Evolutionary conservation across 2,329 filamentous ascomycete genomes (phyloP), one percentile per base, ranked within the genome.

Genomic region (Colletotrichum scovillei): DNA sequence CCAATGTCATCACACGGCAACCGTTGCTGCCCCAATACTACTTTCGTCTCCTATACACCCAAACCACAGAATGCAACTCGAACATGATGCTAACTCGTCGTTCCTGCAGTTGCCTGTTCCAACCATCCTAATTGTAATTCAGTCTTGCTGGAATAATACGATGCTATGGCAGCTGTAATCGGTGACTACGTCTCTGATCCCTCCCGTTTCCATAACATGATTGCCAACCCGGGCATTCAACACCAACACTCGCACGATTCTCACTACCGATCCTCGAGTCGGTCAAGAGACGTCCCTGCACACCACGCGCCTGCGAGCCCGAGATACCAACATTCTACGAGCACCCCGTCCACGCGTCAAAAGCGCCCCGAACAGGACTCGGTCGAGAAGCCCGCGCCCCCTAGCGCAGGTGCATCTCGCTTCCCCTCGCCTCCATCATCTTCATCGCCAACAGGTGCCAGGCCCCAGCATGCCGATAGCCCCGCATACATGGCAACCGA

Each of bases 141-240:
- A 57, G 63, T 69, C 22, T 16, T 49, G 35, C 67, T 73, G 73
- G 75, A 63, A 76, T 75, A 75, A 73, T 46, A 80, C 78, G 80
- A 85, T 86, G 87, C 82, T 84, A 92, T 92, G 90, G 90, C 90
- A 80, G 87, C 90, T 83, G 82, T 92, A 83, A 88, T 92, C 78
- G 89, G 89, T 82, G 94, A 96, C 86, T 92, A 92, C 86, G 91
- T 92, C 84, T 89, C 93, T 83, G 92, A 94, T 84, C 88, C 92
- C 78, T 88, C 90, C 78, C 89, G 91, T 84, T 92, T 93, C 84
- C 90, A 91, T 86, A 91, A 88, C 85, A 93, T 92, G 88, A 93
- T 94, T 86, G 83, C 85, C 72, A 82, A 84, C 69, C 82, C 87
- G 57, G 84, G 84, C 63, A 78, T 86, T 75, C 82, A 82, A 75